Percentiles rank a stretch among this genome's conserved stretches.
phyloP scores from a whole-genome alignment of 2,329 filamentous ascomycete genomes.

The Phialophora expanda region DNA sequence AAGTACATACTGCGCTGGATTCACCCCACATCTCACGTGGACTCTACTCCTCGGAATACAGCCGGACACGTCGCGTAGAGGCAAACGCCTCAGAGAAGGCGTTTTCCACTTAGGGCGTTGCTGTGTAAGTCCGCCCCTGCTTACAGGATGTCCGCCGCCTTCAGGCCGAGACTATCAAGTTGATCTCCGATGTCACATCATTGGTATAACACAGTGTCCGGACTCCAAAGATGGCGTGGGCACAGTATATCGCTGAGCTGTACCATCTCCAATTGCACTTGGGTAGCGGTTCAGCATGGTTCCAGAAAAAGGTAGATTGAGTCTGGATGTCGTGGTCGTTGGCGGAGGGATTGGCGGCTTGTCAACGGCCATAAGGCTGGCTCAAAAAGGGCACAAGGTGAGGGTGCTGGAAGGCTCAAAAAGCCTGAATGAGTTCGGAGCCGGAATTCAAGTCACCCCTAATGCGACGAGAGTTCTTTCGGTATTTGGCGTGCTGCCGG shows the following conservation, averaged over 20 bases:
- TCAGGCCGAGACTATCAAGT: too few relatives aligned
- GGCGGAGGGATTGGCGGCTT: neutral
- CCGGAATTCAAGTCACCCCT: neutral
- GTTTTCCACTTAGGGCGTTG: neutral
- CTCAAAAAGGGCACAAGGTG: slow-evolving; percentile 1
- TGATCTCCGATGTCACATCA: too few relatives aligned
- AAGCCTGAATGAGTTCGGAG: neutral
- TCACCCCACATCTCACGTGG: neutral
- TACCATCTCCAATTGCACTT: too few relatives aligned
- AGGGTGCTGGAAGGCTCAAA: neutral
- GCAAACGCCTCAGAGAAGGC: neutral
- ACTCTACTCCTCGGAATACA: neutral
- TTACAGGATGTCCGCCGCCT: too few relatives aligned
- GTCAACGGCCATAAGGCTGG: neutral
- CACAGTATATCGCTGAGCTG: too few relatives aligned
- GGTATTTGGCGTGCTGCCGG: neutral
- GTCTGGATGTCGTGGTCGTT: neutral
- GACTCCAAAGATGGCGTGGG: too few relatives aligned
- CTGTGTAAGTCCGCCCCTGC: neutral
- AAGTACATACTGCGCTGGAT: neutral
- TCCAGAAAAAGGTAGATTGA: too few relatives aligned
- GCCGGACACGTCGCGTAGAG: too few relatives aligned
- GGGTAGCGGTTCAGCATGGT: neutral
- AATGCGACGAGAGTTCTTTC: slow-evolving; percentile 1
- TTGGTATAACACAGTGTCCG: too few relatives aligned